Evolutionary conservation across 768 basidiomycete genomes (phyloP).

Genomic region (Psilocybe tampanensis): DNA sequence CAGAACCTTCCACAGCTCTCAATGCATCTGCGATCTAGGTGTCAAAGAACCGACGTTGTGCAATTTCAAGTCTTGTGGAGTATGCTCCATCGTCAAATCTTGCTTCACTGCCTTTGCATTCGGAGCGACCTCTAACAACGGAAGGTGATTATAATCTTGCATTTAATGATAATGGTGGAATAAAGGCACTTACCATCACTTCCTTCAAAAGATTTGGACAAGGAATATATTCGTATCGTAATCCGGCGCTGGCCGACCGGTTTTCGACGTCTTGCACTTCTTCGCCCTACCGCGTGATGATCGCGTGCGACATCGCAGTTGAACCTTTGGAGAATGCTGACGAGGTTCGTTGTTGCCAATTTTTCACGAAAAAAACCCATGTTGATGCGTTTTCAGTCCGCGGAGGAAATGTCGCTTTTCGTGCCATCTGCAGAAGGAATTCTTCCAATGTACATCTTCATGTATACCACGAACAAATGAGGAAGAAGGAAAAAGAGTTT

Average conservation of each 20-base stretch:
- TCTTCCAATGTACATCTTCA: conserved; percentile 57
- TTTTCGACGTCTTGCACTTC: conserved; percentile 68
- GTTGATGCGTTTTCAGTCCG: conserved; percentile 33
- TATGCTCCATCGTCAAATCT: conserved; percentile 61
- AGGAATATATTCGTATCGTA: conserved; percentile 64
- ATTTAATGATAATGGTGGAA: background rate
- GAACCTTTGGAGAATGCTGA: conserved; percentile 33
- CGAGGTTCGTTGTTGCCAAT: conserved; percentile 25
- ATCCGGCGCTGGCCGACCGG: conserved; percentile 57
- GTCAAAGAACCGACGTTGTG: conserved; percentile 53
- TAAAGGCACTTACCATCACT: conserved; percentile 1
- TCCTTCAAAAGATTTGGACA: conserved; percentile 47
- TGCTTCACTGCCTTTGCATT: conserved; percentile 61
- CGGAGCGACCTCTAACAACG: conserved; percentile 50
- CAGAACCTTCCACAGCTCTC: conserved; percentile 63
- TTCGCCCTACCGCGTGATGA: conserved; percentile 67
- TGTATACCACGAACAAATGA: conserved; percentile 43
- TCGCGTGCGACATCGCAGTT: conserved; percentile 59
- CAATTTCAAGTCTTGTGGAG: conserved; percentile 64
- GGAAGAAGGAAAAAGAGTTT: conserved; percentile 2
- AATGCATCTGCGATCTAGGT: conserved; percentile 72
- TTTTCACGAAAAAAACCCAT: background rate
- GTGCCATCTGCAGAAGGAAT: conserved; percentile 57
- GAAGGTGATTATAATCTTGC: conserved; percentile 50
- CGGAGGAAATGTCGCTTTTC: conserved; percentile 53